Percentiles rank a stretch among this genome's conserved stretches.
These are phyloP conservation scores for Diaporthe destruens DNA, from an alignment of 2,329 filamentous ascomycete species.

Conservation along the genomic window DNA sequence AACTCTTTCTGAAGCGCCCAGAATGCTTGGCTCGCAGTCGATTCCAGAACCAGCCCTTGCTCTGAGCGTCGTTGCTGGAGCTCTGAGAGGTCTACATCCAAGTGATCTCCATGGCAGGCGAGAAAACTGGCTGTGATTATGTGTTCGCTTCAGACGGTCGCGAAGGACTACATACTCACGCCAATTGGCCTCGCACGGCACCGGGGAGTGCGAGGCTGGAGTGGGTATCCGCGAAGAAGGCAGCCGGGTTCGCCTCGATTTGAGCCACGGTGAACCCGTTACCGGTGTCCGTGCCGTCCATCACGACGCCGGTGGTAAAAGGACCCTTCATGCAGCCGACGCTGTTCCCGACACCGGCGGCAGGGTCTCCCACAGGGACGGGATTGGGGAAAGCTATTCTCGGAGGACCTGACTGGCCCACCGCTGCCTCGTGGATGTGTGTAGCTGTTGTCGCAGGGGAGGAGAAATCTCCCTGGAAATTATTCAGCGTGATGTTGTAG, in stretches of 20 bases:
- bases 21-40: neutral
- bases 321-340: conserved; percentile 52
- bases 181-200: conserved; percentile 61
- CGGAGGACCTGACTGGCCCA: conserved; percentile 60
- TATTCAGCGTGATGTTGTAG: conserved; percentile 60
- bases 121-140: neutral
- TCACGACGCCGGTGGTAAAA: conserved; percentile 57
- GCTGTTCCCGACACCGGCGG: conserved; percentile 41
- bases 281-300: conserved; percentile 59
- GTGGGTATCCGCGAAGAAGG: conserved; percentile 64
- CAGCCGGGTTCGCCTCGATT: conserved; percentile 61
- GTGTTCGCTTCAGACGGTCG: neutral
- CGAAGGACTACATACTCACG: neutral
- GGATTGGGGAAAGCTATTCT: conserved; percentile 60
- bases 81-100: neutral
- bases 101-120: neutral
- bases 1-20: neutral
- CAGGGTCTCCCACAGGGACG: conserved; percentile 48
- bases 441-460: conserved; percentile 62
- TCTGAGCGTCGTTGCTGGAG: neutral
- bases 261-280: conserved; percentile 58
- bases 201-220: conserved; percentile 57
- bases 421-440: conserved; percentile 61
- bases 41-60: neutral
- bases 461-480: conserved; percentile 58